A percentile compares a stretch with the other conserved stretches of the same genome.
Evolutionary conservation across 163 green algal species (phyloP).

Genomic region (Smithsoniella earleae): DNA sequence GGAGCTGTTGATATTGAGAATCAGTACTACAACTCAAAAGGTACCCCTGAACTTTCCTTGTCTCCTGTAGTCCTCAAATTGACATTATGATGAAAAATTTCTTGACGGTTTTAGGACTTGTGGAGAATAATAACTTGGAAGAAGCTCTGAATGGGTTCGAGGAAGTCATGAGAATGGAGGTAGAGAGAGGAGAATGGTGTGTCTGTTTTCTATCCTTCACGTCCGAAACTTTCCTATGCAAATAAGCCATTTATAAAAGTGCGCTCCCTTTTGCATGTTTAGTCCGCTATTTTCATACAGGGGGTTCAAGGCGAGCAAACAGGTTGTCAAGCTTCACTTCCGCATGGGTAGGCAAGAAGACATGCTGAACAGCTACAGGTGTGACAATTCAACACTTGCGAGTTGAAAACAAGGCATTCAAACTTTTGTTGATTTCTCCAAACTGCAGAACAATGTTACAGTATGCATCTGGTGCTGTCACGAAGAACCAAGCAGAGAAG

Average conservation of each 20-base stretch:
- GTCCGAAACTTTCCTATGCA: background rate
- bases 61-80: background rate
- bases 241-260: constrained; percentile 24
- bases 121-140: constrained; percentile 68
- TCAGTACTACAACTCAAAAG: constrained; percentile 98
- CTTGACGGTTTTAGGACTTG: constrained; percentile 69
- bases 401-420: background rate
- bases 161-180: constrained; percentile 89
- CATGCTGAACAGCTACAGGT: constrained; percentile 89
- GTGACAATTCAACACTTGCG: background rate
- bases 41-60: constrained; percentile 40
- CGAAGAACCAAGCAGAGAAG: constrained; percentile 93
- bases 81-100: background rate
- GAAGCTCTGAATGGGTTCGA: constrained; percentile 84
- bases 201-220: too few species aligned
- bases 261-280: constrained; percentile 31
- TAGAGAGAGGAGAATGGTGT: constrained; percentile 92
- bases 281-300: constrained; percentile 44
- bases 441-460: constrained; percentile 24
- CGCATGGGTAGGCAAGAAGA: constrained; percentile 56
- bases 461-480: constrained; percentile 52
- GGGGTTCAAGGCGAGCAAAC: constrained; percentile 98
- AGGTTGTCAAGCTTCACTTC: constrained; percentile 93
- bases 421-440: too few species aligned
- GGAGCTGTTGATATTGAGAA: constrained; percentile 98